Conservation (phyloP, 352 stramenopile genomes). For the Phytophthora cryptogea region DNA sequence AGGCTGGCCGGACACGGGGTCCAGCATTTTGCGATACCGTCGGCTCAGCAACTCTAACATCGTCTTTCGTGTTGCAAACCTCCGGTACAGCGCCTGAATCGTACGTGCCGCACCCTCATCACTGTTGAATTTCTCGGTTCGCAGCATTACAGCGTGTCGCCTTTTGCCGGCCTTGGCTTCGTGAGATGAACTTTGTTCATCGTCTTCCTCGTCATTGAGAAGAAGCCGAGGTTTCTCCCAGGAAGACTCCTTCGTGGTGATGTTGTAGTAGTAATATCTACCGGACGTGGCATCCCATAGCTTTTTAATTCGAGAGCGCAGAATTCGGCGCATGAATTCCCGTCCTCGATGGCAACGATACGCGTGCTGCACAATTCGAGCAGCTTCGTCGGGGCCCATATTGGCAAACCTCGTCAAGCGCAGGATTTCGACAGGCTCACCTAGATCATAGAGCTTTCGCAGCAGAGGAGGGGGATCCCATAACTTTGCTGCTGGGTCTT, state of each 20-base stretch:
- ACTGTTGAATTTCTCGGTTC: slow-evolving; percentile 41
- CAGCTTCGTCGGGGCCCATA: slow-evolving; percentile 58
- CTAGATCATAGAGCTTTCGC: slow-evolving; percentile 60
- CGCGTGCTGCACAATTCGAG: slow-evolving; percentile 54
- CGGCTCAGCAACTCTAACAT: slow-evolving; percentile 47
- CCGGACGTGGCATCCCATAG: slow-evolving; percentile 57
- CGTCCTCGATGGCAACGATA: slow-evolving; percentile 49
- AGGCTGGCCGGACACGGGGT: slow-evolving; percentile 36
- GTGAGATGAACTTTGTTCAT: slow-evolving; percentile 18
- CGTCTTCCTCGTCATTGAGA: slow-evolving; percentile 24
- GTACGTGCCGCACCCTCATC: slow-evolving; percentile 50
- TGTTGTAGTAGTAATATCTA: slow-evolving; percentile 77
- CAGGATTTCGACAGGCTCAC: slow-evolving; percentile 68
- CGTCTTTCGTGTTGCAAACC: slow-evolving; percentile 47
- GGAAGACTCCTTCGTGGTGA: slow-evolving; percentile 64
- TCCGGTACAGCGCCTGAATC: slow-evolving; percentile 67
- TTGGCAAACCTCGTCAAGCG: slow-evolving; percentile 49
- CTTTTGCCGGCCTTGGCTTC: slow-evolving; percentile 3
- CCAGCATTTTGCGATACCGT: slow-evolving; percentile 67
- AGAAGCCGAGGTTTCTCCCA: slow-evolving; percentile 69
- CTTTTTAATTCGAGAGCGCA: slow-evolving; percentile 61
- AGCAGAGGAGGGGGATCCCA: slow-evolving; percentile 45
- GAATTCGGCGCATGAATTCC: slow-evolving; percentile 40
- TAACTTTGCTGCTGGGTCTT: slow-evolving; percentile 24
- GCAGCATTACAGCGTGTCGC: slow-evolving; percentile 13